These are phyloP conservation scores for Allium cepa DNA, from an alignment of 106 monocot genomes.

Conservation along the genomic window DNA sequence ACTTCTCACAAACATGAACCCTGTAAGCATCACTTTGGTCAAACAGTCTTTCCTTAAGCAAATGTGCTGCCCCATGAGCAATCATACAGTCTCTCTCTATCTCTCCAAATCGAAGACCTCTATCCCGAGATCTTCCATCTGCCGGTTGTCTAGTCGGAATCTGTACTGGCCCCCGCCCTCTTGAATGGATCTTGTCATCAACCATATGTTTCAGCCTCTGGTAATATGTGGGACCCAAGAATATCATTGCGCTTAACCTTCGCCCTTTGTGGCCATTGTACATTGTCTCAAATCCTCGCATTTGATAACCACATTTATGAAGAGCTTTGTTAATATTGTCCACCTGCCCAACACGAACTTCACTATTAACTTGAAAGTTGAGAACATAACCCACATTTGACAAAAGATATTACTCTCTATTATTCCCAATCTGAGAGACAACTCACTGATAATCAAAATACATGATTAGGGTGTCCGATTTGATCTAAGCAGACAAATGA, in stretches of 20 bases:
- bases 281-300: slow-evolving; percentile 99
- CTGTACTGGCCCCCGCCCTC: slow-evolving; percentile 96
- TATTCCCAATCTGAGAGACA: neutral
- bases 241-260: slow-evolving; percentile 86
- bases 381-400: neutral
- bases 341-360: slow-evolving; percentile 38
- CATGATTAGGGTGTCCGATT: neutral
- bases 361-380: neutral
- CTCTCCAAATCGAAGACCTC: slow-evolving; percentile 94
- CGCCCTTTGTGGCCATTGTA: slow-evolving; percentile 97
- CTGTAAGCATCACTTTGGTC: slow-evolving; percentile 98
- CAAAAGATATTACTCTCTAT: neutral
- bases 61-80: slow-evolving; percentile 95
- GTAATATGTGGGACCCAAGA: slow-evolving; percentile 98
- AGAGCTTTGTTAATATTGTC: slow-evolving; percentile 98
- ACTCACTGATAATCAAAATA: neutral
- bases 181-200: slow-evolving; percentile 97
- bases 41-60: slow-evolving; percentile 87
- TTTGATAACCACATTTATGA: slow-evolving; percentile 97
- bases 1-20: slow-evolving; percentile 96
- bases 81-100: slow-evolving; percentile 99
- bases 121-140: slow-evolving; percentile 92
- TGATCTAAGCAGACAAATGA: neutral
- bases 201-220: slow-evolving; percentile 99
- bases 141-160: slow-evolving; percentile 96